Percentiles rank a stretch among this genome's conserved stretches.
Conservation (phyloP, 1,284 basidiomycete species). For the Melampsora medusae region DNA sequence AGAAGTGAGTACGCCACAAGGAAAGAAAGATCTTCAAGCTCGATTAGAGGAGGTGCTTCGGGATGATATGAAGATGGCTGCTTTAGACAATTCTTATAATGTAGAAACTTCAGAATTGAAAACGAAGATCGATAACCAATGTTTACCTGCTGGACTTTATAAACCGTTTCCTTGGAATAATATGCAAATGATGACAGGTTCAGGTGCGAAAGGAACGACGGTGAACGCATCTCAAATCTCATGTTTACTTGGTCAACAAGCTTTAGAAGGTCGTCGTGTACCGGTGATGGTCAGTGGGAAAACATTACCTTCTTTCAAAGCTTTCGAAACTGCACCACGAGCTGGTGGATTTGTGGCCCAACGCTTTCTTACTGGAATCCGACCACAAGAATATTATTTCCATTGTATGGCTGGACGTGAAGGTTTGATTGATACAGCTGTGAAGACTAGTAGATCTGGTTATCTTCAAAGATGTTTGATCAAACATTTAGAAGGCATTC, state of each 20-base stretch:
- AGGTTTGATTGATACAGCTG: slow-evolving; percentile 97
- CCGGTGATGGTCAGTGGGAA: slow-evolving; percentile 99
- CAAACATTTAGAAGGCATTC: slow-evolving; percentile 95
- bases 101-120: slow-evolving; percentile 83
- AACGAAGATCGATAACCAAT: slow-evolving; percentile 67
- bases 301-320: slow-evolving; percentile 92
- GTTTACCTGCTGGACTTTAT: slow-evolving; percentile 81
- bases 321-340: slow-evolving; percentile 94
- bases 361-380: slow-evolving; percentile 96
- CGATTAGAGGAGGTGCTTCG: slow-evolving; percentile 88
- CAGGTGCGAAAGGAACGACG: slow-evolving; percentile 94
- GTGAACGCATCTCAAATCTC: slow-evolving; percentile 99
- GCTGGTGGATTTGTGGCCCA: slow-evolving; percentile 99
- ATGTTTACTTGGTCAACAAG: slow-evolving; percentile 92
- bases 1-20: slow-evolving; percentile 62
- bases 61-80: slow-evolving; percentile 95
- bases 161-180: slow-evolving; percentile 96
- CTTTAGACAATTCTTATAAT: slow-evolving; percentile 88
- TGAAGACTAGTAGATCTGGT: slow-evolving; percentile 97
- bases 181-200: slow-evolving; percentile 99
- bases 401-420: slow-evolving; percentile 99
- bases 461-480: slow-evolving; percentile 97
- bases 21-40: slow-evolving; percentile 59
- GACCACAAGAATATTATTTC: slow-evolving; percentile 99
- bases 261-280: slow-evolving; percentile 95